Evolutionary conservation across 164 flowering plant genomes (phyloP), one percentile per base, ranked within the genome.

Genomic region (Berberis vulgaris): DNA sequence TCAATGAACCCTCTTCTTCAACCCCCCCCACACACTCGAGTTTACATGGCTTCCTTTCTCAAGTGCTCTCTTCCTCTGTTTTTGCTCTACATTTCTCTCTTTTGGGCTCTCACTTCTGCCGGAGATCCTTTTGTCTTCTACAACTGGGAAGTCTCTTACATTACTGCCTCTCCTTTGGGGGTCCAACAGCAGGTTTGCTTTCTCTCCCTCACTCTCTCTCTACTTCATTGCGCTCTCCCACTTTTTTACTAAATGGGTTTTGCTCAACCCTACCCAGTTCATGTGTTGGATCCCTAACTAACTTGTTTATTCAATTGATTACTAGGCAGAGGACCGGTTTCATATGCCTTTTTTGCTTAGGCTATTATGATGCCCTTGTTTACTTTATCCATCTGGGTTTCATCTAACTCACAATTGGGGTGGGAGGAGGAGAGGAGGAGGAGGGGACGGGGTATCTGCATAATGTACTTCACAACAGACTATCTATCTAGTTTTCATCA

Each of bases 151-250:
- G 44, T 86, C 68, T 77, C 87, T 68, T 90, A 86, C 76, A 75
- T 80, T 54, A 84, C 84, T 6, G 85, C 71, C 60, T 74, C 97
- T 54, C 97, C 94, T 42, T 70, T 89, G 42, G 97, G 97, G 41
- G 87, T 84, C 64, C 75, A 83, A 57, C 94, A 87, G 67, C 88
- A 79, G 96, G 93, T 89, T 59, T 64, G 13, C 12, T 66, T 64
- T 39, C 43, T 41, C 3, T 26, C 8, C 7, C 13, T 10, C 13
- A 3, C 10, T 52, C 13, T 12, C 13, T 12, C 13, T 52, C 2
- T 49, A 6, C 8, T 6, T 49, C 26, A 26, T 26, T 26, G 26
- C 0, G 26, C 11, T 49, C 6, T 49, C 8, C 11, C 0, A 49
- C 6, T 6, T 6, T 52, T 7, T 52, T 7, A 10, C 8, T 52